Base-by-base conservation (phyloP, 75 land plant species). In the Picea glauca region DNA sequence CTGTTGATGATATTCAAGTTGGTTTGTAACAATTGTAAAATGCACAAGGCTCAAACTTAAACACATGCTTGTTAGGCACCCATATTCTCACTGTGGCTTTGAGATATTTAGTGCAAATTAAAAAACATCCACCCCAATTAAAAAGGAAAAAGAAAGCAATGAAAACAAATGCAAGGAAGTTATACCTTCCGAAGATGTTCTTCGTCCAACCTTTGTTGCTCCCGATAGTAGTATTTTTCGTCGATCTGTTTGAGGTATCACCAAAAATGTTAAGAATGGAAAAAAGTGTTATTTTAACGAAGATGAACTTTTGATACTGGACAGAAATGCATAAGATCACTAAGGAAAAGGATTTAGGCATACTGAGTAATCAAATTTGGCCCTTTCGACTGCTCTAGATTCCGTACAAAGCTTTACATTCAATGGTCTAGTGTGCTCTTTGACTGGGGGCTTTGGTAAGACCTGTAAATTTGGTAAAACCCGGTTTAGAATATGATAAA, bases 111-210 rank as follows among this genome's bases (percentile, higher is more conserved):
- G 56, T 50, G 0, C 56, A 50, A 50, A 50, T 50, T 9, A 50
- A 50, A 9, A 0, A 9, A 11, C 56, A 50, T 50, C 56, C 56
- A 50, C 11, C 56, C 56, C 56, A 50, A 50, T 9, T 50, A 50
- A 50, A 50, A 50, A 46, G 1, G 1, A 1, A 11, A 50, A 50
- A 50, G 9, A 9, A 40, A 40, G 43, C 3, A 40, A 50, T 50
- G 56, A 50, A 50, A 50, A 50, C 56, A 50, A 50, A 50, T 9
- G 12, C 56, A 50, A 50, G 12, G 13, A 2, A 8, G 32, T 18
- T 67, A 4, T 61, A 93, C 98, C 94, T 88, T 91, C 35, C 76
- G 83, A 33, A 88, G 59, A 70, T 75, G 88, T 82, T 93, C 92
- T 60, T 81, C 80, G 77, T 85, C 84, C 74, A 81, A 62, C 75